Conservation (phyloP, 805 yeast species). For the Clavispora phyllophila region DNA sequence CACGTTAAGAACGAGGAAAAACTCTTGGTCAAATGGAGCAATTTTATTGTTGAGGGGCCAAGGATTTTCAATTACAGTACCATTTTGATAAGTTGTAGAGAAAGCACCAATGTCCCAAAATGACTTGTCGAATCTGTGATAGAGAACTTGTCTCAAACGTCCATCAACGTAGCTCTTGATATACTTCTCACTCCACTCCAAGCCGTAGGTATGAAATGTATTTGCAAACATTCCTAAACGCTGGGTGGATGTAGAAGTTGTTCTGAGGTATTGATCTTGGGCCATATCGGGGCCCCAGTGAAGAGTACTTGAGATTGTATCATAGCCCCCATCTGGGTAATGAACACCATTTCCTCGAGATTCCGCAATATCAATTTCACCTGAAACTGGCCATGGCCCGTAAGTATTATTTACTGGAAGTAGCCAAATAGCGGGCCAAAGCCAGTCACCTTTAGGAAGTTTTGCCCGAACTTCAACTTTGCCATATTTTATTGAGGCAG, state of each 20-base stretch:
- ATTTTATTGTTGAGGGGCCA: conserved; percentile 1
- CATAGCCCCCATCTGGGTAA: background rate
- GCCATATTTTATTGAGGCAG: background rate
- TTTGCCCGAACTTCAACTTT: background rate
- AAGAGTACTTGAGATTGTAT: background rate
- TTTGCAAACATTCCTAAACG: background rate
- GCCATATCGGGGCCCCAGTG: background rate
- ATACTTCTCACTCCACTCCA: conserved; percentile 1
- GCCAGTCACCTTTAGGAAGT: background rate
- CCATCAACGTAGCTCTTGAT: background rate
- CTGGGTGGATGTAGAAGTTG: background rate
- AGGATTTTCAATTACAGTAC: background rate
- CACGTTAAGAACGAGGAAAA: background rate
- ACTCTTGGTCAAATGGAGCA: conserved; percentile 1
- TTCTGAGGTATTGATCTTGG: background rate
- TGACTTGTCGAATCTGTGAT: background rate
- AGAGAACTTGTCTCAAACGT: background rate
- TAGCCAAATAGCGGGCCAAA: conserved; percentile 1
- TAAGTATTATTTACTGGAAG: background rate
- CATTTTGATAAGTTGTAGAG: background rate
- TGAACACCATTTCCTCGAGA: background rate
- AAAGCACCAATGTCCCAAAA: background rate
- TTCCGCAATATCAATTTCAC: background rate
- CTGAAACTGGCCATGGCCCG: background rate
- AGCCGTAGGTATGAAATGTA: background rate